These are phyloP conservation scores for Lunasporangiospora selenospora DNA, from an alignment of 192 early-diverging fungal genomes.

Conservation along the genomic window DNA sequence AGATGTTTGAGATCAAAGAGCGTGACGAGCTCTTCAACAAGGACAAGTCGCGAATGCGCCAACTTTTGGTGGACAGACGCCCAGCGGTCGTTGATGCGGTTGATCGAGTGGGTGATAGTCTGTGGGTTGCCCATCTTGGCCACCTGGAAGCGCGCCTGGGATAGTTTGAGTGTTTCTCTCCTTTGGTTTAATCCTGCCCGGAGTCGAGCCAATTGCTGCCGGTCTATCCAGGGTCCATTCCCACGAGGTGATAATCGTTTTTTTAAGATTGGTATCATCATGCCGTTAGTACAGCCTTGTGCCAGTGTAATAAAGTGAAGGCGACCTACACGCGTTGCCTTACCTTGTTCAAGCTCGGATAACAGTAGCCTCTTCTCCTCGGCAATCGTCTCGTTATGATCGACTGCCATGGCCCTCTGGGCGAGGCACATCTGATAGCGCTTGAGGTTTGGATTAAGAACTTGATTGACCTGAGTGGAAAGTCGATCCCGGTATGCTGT, in stretches of 20 bases:
- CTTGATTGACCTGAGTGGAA: slow-evolving; percentile 27
- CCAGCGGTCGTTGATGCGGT: slow-evolving; percentile 48
- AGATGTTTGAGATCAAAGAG: slow-evolving; percentile 58
- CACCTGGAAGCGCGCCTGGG: slow-evolving; percentile 30
- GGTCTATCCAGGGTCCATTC: slow-evolving; percentile 11
- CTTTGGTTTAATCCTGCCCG: slow-evolving; percentile 28
- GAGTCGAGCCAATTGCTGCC: slow-evolving; percentile 17
- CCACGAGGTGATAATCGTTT: no score
- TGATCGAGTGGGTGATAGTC: slow-evolving; percentile 31
- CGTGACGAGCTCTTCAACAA: slow-evolving; percentile 56
- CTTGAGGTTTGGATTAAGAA: slow-evolving; percentile 39
- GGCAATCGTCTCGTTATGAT: slow-evolving; percentile 18
- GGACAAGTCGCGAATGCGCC: slow-evolving; percentile 49
- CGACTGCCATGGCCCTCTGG: slow-evolving; percentile 28
- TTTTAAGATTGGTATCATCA: no score
- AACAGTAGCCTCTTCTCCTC: slow-evolving; percentile 16
- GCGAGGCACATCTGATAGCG: slow-evolving; percentile 39
- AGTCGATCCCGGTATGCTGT: slow-evolving; percentile 21
- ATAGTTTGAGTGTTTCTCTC: slow-evolving; percentile 31
- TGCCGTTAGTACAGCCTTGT: no score
- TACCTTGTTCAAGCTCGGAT: slow-evolving; percentile 41
- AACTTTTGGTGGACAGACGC: slow-evolving; percentile 49
- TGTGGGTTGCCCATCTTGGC: slow-evolving; percentile 31
- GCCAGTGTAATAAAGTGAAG: no score
- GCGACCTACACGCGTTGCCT: background rate